Base-by-base conservation (phyloP, 768 basidiomycete species). In the Rhodosporidiobolus odoratus region DNA sequence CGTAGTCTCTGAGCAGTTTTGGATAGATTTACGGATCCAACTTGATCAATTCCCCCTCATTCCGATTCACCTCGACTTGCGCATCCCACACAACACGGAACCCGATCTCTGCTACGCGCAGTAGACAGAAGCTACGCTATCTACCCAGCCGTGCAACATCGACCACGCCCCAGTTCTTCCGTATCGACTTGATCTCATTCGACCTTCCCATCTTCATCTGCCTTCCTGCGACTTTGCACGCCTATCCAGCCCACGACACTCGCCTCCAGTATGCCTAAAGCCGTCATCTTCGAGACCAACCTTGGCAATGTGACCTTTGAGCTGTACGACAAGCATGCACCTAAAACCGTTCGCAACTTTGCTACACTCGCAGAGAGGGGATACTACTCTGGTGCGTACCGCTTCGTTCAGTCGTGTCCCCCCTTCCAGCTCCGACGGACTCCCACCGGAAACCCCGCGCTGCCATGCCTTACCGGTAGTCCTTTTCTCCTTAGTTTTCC, bases 311-410 rank as follows among this genome's bases (percentile, higher is more conserved):
- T 74, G 43, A 37, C 48, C 2, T 50, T 75, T n/a, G 73, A 75
- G 64, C 64, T 75, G 15, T 75, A 75, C 58, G n/a, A 59, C 34
- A 56, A 71, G n/a, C 66, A 75, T 50, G 73, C 73, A 0, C 73
- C 73, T 2, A 70, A 96, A 90, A 94, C 94, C 19, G 96, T 93
- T 82, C 87, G 89, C 80, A 99, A 98, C 83, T 97, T 98, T 80
- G 85, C 87, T 69, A 91, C 93, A 75, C 86, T 98, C 89, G n/a
- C 89, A 10, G 34, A 86, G 78, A 85, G 88, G 68, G 93, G 94
- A 0, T 97, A 96, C 80, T 97, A 97, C 63, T 41, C 52, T 15
- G 68, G 69, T 65, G 17, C 41, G 58, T 45, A 17, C 10, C 43
- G 9, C 25, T 19, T 43, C 37, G 40, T 34, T 27, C 53, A n/a